Percentiles rank a stretch among this genome's conserved stretches.
Conservation (phyloP, 179 eudicot species). For the Heliamphora pulchella region DNA sequence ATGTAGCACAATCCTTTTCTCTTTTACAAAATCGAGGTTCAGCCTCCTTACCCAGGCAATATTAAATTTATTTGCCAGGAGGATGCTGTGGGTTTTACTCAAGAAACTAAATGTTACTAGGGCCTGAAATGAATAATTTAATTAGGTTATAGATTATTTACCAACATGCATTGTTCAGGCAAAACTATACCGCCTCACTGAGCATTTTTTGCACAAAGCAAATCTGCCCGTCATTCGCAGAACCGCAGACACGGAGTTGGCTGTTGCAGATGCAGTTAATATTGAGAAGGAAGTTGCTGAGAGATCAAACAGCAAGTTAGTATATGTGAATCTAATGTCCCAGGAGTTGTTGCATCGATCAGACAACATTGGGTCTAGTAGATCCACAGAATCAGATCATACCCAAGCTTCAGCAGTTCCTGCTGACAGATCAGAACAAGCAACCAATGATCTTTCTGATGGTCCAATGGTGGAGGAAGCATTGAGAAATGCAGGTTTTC, state of each 20-base stretch:
- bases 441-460: conserved; percentile 24
- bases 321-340: conserved; percentile 79
- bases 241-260: conserved; percentile 83
- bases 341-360: conserved; percentile 56
- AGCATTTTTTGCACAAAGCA: conserved; percentile 73
- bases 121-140: conserved; percentile 1
- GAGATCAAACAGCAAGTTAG: conserved; percentile 79
- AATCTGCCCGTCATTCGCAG: conserved; percentile 51
- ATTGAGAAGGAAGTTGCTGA: conserved; percentile 78
- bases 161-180: conserved; percentile 41
- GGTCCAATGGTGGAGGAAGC: conserved; percentile 64
- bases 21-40: neutral
- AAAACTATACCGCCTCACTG: conserved; percentile 84
- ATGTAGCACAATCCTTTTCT: neutral
- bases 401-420: conserved; percentile 24
- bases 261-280: conserved; percentile 95
- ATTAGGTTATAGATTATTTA: conserved; percentile 10
- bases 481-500: conserved; percentile 71
- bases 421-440: conserved; percentile 24
- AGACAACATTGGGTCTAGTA: conserved; percentile 20
- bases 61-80: neutral
- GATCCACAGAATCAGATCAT: conserved; percentile 32
- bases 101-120: neutral
- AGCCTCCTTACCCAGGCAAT: neutral
- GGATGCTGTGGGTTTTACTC: neutral